A percentile compares a stretch with the other conserved stretches of the same genome.
Evolutionary conservation across 441 rosid species (phyloP).

Genomic region (Macaranga tanarius): DNA sequence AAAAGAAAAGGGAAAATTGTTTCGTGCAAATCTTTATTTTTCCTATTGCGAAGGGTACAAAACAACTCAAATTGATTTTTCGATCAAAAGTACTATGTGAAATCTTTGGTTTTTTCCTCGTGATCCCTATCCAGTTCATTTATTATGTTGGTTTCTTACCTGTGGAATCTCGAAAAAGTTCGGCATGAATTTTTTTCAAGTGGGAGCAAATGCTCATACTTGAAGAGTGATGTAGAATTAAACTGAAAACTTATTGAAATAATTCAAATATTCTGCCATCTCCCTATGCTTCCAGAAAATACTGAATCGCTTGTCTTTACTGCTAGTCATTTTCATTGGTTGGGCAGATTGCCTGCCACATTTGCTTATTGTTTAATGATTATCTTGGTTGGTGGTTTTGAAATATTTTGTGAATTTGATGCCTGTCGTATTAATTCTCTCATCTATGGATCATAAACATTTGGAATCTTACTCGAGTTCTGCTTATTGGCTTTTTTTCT

Average conservation of each 20-base stretch:
- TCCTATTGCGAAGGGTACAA: background rate
- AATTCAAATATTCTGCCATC: too few relatives aligned
- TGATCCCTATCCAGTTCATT: background rate
- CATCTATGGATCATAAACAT: slow-evolving; percentile 4
- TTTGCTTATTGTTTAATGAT: slow-evolving; percentile 5
- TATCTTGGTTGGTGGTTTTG: slow-evolving; percentile 13
- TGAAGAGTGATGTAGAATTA: background rate
- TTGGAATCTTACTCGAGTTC: slow-evolving; percentile 21
- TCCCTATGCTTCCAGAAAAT: background rate
- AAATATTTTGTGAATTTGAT: slow-evolving; percentile 6
- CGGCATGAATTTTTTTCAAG: background rate
- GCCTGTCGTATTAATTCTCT: background rate
- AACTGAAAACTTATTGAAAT: background rate
- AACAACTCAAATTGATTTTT: too few relatives aligned
- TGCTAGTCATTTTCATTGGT: background rate
- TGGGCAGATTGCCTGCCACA: background rate
- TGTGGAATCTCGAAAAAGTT: background rate
- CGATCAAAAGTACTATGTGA: too few relatives aligned
- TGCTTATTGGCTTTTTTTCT: slow-evolving; percentile 22
- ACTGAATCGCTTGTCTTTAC: background rate
- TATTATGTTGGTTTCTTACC: background rate
- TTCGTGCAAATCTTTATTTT: background rate
- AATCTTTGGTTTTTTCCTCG: too few relatives aligned
- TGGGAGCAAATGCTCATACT: background rate
- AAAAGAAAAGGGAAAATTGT: background rate